Evolutionary conservation across 495 filamentous ascomycete species (phyloP).

Genomic region (Penicillium atrosanguineum): DNA sequence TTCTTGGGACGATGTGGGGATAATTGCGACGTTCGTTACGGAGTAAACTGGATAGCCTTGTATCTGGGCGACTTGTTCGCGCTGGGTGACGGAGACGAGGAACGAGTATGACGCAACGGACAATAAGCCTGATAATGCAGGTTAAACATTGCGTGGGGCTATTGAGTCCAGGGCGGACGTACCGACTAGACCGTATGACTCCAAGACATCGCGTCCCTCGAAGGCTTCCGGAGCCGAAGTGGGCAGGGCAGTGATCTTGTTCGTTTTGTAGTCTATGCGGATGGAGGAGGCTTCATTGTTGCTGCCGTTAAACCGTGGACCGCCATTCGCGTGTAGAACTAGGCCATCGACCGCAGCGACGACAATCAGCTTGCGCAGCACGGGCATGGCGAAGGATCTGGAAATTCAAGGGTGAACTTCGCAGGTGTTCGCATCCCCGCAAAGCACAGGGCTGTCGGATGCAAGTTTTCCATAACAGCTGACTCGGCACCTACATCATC

Average conservation of each 20-base stretch:
- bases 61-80: slow-evolving; percentile 85
- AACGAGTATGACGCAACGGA: slow-evolving; percentile 73
- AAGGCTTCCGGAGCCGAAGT: slow-evolving; percentile 34
- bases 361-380: slow-evolving; percentile 76
- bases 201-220: slow-evolving; percentile 51
- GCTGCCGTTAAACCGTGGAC: slow-evolving; percentile 38
- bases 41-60: slow-evolving; percentile 79
- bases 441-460: slow-evolving; percentile 10
- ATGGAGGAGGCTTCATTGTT: slow-evolving; percentile 47
- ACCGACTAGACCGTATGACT: slow-evolving; percentile 87
- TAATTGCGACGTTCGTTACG: slow-evolving; percentile 80
- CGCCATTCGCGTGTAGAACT: slow-evolving; percentile 68
- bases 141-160: background rate
- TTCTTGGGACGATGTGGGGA: slow-evolving; percentile 71
- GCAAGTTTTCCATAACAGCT: slow-evolving; percentile 21
- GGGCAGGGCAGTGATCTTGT: slow-evolving; percentile 48
- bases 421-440: background rate
- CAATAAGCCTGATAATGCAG: slow-evolving; percentile 55
- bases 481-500: slow-evolving; percentile 31
- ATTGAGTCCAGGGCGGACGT: slow-evolving; percentile 19
- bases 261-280: slow-evolving; percentile 73
- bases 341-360: slow-evolving; percentile 85
- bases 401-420: background rate
- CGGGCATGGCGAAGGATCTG: slow-evolving; percentile 54
- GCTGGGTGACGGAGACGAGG: slow-evolving; percentile 77